Conservation (phyloP, 257 asterid genomes). For the Rhazya stricta region DNA sequence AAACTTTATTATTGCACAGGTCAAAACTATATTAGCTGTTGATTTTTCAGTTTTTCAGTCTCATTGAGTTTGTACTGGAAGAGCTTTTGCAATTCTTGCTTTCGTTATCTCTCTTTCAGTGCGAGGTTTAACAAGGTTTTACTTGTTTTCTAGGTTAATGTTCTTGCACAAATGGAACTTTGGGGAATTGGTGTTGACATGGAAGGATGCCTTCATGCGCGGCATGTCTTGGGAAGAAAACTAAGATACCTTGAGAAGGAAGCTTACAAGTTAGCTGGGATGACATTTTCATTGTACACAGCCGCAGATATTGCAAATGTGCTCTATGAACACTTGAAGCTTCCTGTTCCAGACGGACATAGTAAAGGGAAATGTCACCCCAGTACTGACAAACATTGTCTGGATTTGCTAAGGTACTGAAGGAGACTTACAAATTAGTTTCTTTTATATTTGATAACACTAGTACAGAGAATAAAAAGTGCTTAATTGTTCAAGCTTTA, state of each 20-base stretch:
- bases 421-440: not conserved
- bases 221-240: slow-evolving; percentile 68
- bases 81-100: not conserved
- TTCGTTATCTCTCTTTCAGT: not conserved
- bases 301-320: slow-evolving; percentile 91
- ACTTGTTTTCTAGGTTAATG: slow-evolving; percentile 46
- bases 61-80: not conserved
- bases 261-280: slow-evolving; percentile 87
- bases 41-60: not conserved
- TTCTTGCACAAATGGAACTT: slow-evolving; percentile 95
- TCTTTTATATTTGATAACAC: not conserved
- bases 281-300: slow-evolving; percentile 72
- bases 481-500: not conserved
- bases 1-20: not conserved
- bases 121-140: not conserved
- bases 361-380: slow-evolving; percentile 76
- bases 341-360: slow-evolving; percentile 74
- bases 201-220: slow-evolving; percentile 88
- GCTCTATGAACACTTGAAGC: slow-evolving; percentile 84
- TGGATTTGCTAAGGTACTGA: slow-evolving; percentile 81
- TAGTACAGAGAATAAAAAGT: not conserved
- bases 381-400: slow-evolving; percentile 86
- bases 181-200: slow-evolving; percentile 96
- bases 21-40: not conserved
- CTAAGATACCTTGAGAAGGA: slow-evolving; percentile 70